These are phyloP conservation scores for Pichia inconspicua DNA, from an alignment of 1,139 yeast species.

Conservation along the genomic window DNA sequence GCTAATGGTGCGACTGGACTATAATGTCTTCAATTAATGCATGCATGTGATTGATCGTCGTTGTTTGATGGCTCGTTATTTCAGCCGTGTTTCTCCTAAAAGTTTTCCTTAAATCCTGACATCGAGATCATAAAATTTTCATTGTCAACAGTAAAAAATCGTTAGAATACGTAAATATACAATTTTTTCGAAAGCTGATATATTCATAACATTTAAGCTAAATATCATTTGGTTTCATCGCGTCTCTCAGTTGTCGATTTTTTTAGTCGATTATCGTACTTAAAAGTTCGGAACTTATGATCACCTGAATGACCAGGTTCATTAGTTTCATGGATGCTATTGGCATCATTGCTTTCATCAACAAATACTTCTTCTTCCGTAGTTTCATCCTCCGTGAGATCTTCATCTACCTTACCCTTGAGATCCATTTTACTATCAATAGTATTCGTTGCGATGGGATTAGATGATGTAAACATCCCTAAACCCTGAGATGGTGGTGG, in stretches of 20 bases:
- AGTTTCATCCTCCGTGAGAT: slow-evolving; percentile 13
- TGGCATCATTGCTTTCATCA: slow-evolving; percentile 10
- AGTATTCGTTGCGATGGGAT: neutral
- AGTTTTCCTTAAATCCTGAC: too few species aligned
- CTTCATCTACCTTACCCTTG: neutral
- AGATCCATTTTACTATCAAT: neutral
- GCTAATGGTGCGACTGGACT: too few species aligned
- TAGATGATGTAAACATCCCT: neutral
- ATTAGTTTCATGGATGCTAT: neutral
- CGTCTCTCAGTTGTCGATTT: slow-evolving; percentile 3
- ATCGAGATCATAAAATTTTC: too few species aligned
- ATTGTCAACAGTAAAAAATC: neutral
- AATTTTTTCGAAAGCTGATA: too few species aligned
- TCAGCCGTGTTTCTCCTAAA: too few species aligned
- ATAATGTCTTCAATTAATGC: too few species aligned
- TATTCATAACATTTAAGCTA: neutral
- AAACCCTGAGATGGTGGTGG: slow-evolving; percentile 3
- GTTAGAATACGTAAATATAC: neutral
- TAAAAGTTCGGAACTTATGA: slow-evolving; percentile 2
- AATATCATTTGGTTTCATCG: neutral
- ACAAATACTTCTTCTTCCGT: slow-evolving; percentile 23
- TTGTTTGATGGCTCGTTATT: too few species aligned
- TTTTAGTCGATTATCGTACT: slow-evolving; percentile 1
- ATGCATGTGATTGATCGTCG: too few species aligned
- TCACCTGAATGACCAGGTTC: neutral